Evolutionary conservation across 352 stramenopile genomes (phyloP).

Genomic region (Pythium insidiosum): DNA sequence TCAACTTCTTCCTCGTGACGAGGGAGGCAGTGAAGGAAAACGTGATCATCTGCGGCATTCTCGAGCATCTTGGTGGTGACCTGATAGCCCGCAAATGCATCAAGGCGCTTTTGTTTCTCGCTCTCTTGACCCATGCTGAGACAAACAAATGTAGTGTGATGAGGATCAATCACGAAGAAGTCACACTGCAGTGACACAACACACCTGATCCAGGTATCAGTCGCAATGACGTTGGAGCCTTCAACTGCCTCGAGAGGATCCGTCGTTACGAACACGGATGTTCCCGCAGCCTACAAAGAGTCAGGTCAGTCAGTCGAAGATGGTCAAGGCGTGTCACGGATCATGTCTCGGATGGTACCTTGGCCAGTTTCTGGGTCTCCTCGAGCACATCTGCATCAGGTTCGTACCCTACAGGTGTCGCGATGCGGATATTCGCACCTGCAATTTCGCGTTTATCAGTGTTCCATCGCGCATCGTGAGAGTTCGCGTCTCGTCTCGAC

Average conservation of each 20-base stretch:
- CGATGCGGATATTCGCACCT: slow-evolving; percentile 93
- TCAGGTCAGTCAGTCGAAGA: too few species aligned
- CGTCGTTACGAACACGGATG: slow-evolving; percentile 72
- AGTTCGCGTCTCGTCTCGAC: too few species aligned
- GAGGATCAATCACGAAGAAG: background rate
- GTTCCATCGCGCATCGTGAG: too few species aligned
- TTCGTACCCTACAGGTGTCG: slow-evolving; percentile 91
- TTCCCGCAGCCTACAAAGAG: slow-evolving; percentile 42
- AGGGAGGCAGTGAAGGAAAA: slow-evolving; percentile 98
- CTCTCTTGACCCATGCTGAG: slow-evolving; percentile 91
- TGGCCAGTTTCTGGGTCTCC: slow-evolving; percentile 84
- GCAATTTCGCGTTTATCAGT: too few species aligned
- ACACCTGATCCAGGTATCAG: slow-evolving; percentile 92
- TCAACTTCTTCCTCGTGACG: slow-evolving; percentile 95
- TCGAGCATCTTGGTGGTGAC: slow-evolving; percentile 90
- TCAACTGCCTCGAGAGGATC: slow-evolving; percentile 92
- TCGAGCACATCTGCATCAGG: slow-evolving; percentile 85
- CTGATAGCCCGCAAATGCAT: slow-evolving; percentile 95
- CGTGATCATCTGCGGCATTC: slow-evolving; percentile 84
- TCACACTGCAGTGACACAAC: background rate
- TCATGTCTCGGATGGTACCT: slow-evolving; percentile 19
- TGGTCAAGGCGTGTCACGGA: too few species aligned
- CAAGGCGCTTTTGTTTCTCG: slow-evolving; percentile 90
- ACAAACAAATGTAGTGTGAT: background rate
- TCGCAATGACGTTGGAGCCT: slow-evolving; percentile 93